Evolutionary conservation across 495 filamentous ascomycete genomes (phyloP), one percentile per base, ranked within the genome.

Genomic region (Hypoxylon trugodes): DNA sequence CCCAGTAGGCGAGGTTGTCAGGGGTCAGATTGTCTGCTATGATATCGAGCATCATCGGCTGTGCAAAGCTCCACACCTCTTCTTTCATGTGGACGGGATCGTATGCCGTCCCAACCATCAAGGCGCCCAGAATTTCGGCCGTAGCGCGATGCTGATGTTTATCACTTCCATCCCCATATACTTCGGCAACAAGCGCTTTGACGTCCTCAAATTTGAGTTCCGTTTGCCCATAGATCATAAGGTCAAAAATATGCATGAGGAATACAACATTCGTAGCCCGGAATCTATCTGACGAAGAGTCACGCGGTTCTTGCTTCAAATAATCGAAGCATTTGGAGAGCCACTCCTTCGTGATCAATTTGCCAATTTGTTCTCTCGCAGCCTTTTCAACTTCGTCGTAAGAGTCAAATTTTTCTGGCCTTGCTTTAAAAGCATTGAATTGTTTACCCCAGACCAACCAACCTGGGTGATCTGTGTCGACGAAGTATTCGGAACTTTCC

Each of bases 91-190:
- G 84, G 12, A 85, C 68, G 8, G 86, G 84, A 4, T 88, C 84
- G 49, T 96, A 91, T 2, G 85, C 77, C 38, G 91, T 89, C 26
- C 89, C 89, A 37, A 84, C 82, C 7, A 98, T 79, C 66, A 99
- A 71, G 18, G 91, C 92, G 15, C 91, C 91, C 12, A 99, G 81
- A 55, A 99, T 97, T 73, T 99, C 95, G 3, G 96, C 85, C 15
- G 94, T 96, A 6, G 96, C 96, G 37, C 95, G 90, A 71, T 99
- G 95, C 72, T 98, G 93, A 75, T 99, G 96, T 73, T 97, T 99
- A 68, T 99, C 95, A 61, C 87, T 92, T 21, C 96, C 93, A 77
- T 98, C 95, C 18, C 89, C 93, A 65, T 89, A 97, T 2, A 93
- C 86, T 1, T 79, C 81, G 52, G 83, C 79, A 16, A 89, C 83